A percentile compares a stretch with the other conserved stretches of the same genome.
These are phyloP conservation scores for Thermomucor indicae-seudaticae DNA, from an alignment of 371 early-diverging fungal species.

Conservation along the genomic window DNA sequence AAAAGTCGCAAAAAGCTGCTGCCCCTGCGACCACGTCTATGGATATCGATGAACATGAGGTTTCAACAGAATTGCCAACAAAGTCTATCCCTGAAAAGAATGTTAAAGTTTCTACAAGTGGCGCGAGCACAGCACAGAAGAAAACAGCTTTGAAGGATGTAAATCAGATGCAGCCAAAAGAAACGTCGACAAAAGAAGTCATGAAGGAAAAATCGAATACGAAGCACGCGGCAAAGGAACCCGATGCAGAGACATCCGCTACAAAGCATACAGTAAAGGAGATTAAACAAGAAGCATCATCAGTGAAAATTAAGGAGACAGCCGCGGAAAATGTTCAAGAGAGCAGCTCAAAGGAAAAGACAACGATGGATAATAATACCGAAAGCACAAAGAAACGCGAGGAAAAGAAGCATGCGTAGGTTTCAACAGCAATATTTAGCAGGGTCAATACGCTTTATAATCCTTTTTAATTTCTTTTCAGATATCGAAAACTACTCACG, in stretches of 20 bases:
- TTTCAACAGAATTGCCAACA: background rate
- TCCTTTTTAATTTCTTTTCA: background rate
- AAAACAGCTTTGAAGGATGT: background rate
- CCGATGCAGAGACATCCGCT: background rate
- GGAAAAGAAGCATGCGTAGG: background rate
- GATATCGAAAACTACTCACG: slow-evolving; percentile 10
- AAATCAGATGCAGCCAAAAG: background rate
- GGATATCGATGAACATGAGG: background rate
- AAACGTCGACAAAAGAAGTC: background rate
- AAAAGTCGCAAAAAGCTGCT: background rate
- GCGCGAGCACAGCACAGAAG: background rate
- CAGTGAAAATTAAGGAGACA: background rate
- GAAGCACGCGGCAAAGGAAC: background rate
- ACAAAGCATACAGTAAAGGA: background rate
- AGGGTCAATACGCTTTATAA: background rate
- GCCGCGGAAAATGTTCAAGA: background rate
- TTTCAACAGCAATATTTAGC: background rate
- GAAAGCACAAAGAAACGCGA: background rate
- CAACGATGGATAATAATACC: background rate
- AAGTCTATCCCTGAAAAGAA: background rate
- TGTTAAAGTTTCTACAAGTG: background rate
- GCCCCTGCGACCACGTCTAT: background rate
- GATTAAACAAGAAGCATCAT: background rate
- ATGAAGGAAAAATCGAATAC: background rate
- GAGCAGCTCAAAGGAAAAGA: background rate